Conservation (phyloP, 768 basidiomycete genomes). For the Hysterangium stoloniferum region DNA sequence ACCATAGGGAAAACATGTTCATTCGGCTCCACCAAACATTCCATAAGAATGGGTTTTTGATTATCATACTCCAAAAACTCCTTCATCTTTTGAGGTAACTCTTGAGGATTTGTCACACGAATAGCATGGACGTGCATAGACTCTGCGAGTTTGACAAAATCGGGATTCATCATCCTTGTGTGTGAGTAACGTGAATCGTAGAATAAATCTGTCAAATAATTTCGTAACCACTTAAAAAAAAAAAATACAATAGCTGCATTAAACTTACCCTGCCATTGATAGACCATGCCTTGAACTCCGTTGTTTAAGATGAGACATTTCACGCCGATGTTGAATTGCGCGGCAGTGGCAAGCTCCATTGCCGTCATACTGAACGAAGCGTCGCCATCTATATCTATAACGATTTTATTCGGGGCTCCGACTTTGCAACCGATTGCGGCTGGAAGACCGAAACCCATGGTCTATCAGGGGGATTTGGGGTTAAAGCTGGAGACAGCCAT, state of each 20-base stretch:
- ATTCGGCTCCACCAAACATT: conserved; percentile 75
- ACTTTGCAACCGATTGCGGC: conserved; percentile 96
- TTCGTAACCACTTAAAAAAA: not conserved
- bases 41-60: conserved; percentile 80
- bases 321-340: conserved; percentile 87
- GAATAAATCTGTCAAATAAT: conserved; percentile 65
- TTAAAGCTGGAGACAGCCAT: conserved; percentile 5
- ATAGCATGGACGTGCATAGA: conserved; percentile 93
- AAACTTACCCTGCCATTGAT: conserved; percentile 91
- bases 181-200: conserved; percentile 97
- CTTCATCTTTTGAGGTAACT: conserved; percentile 94
- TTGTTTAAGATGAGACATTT: conserved; percentile 93
- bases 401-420: conserved; percentile 85
- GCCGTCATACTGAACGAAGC: conserved; percentile 99
- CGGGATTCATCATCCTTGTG: conserved; percentile 91
- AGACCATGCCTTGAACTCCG: conserved; percentile 98
- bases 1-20: conserved; percentile 95
- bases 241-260: not conserved
- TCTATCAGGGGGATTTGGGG: conserved; percentile 36
- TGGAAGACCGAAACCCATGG: conserved; percentile 97
- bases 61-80: conserved; percentile 95
- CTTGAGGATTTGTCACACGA: conserved; percentile 56
- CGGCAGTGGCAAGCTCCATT: conserved; percentile 95
- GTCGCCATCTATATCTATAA: conserved; percentile 95
- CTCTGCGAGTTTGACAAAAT: conserved; percentile 84